phyloP scores from a whole-genome alignment of 306 rosid genomes.

The Abrus pulchellus region DNA sequence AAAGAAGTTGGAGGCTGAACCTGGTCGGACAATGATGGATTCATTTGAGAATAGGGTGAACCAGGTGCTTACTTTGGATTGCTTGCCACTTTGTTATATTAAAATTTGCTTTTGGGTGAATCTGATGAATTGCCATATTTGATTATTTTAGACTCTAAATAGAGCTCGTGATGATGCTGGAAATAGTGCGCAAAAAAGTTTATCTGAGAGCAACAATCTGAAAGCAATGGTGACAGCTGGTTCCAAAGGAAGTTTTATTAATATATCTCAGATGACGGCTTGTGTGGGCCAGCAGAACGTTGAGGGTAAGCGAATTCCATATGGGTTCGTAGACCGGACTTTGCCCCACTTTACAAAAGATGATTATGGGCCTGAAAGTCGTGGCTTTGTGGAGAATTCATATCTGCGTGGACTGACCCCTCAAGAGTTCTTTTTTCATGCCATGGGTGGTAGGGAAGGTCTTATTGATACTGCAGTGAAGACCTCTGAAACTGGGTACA shows the following conservation, averaged over 20 bases:
- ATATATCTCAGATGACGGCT: constrained; percentile 99
- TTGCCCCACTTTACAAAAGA: constrained; percentile 96
- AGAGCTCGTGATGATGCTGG: constrained; percentile 99
- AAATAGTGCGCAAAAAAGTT: constrained; percentile 96
- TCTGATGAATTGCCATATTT: constrained; percentile 28
- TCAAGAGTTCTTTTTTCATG: constrained; percentile 99
- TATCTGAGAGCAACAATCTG: constrained; percentile 93
- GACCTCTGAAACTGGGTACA: constrained; percentile 99
- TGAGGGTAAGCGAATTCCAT: constrained; percentile 99
- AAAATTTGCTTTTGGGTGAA: constrained; percentile 28
- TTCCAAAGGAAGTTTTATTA: constrained; percentile 99
- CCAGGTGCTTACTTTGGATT: constrained; percentile 62
- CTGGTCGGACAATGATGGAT: constrained; percentile 98
- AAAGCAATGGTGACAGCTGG: constrained; percentile 99
- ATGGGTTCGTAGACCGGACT: constrained; percentile 94
- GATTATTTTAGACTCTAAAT: constrained; percentile 69
- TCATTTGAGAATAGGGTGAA: constrained; percentile 97
- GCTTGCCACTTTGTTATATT: constrained; percentile 30
- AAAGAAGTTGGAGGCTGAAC: constrained; percentile 90
- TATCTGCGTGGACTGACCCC: constrained; percentile 97
- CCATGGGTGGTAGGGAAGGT: constrained; percentile 99
- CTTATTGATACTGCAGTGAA: constrained; percentile 99
- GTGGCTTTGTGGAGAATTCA: constrained; percentile 99
- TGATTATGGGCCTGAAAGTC: constrained; percentile 99
- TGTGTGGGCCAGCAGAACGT: constrained; percentile 99